Evolutionary conservation across 225 moss, liverwort and hornwort genomes (phyloP), one percentile per base, ranked within the genome.

Genomic region (Marchantia paleacea): DNA sequence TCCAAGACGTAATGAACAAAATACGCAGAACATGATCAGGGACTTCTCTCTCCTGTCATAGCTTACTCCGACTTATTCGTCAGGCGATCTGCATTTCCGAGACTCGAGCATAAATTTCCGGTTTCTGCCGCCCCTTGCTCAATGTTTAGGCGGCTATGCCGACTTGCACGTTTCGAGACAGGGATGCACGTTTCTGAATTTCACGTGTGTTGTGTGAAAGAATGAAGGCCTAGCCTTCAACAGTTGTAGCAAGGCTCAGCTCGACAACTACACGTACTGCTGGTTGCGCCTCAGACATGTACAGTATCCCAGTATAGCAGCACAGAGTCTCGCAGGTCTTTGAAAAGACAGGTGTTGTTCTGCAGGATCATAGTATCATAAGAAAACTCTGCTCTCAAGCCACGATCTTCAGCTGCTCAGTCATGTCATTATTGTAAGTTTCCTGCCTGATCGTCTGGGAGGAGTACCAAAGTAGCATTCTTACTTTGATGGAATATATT

Each of bases 71-170:
- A 24, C 62, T 7, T n/a, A 24, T 62, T 22, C 62, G 62, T 62
- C 62, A 62, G 62, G 62, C 7, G 62, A 62, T 62, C 62, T 16
- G 24, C 62, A 62, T 62, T 62, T 62, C 62, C 62, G 22, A 62
- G 6, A 62, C n/a, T 62, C 62, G 24, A 62, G 62, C 62, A 62
- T 6, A 62, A 24, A 62, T 24, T 62, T 24, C 24, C 62, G 62
- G 62, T 62, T 62, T 62, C 62, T 62, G 62, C 62, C 62, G n/a
- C 62, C 62, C 62, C 62, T 24, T 24, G 62, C 62, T 62, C 16
- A 8, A 22, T 62, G n/a, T 60, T 16, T 62, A 62, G 62, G 62
- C 62, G 62, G 62, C 62, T 62, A 24, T 8, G 62, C 24, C 62
- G 62, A 62, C 62, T 62, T 22, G 62, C 62, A 62, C 62, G 62